Conservation (phyloP, 2,329 filamentous ascomycete genomes). For the Zymoseptoria tritici region DNA sequence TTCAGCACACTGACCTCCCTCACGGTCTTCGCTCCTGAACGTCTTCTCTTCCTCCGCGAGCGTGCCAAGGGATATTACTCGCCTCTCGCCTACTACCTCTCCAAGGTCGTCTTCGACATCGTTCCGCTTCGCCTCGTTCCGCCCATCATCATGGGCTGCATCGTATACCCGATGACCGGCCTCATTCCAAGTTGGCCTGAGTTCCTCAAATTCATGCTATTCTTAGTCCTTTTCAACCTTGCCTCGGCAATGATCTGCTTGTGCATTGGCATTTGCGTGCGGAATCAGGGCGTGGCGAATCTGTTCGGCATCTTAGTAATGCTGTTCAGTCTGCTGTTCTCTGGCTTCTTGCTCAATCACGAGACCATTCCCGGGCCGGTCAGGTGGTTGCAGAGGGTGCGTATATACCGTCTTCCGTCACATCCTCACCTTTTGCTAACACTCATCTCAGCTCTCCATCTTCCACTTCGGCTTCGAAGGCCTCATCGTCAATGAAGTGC, state of each 20-base stretch:
- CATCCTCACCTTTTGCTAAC: slow-evolving; percentile 21
- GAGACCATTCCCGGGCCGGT: slow-evolving; percentile 81
- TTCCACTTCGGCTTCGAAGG: slow-evolving; percentile 98
- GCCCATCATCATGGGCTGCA: slow-evolving; percentile 88
- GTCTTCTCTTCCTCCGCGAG: slow-evolving; percentile 85
- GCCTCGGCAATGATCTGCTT: slow-evolving; percentile 89
- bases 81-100: slow-evolving; percentile 85
- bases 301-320: slow-evolving; percentile 91
- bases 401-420: slow-evolving; percentile 24
- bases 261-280: slow-evolving; percentile 93
- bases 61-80: slow-evolving; percentile 95
- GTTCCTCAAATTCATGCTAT: slow-evolving; percentile 85
- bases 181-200: slow-evolving; percentile 72
- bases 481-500: slow-evolving; percentile 93
- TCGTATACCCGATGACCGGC: slow-evolving; percentile 97
- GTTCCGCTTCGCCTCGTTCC: slow-evolving; percentile 89
- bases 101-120: slow-evolving; percentile 98
- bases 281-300: slow-evolving; percentile 84
- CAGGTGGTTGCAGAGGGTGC: slow-evolving; percentile 77
- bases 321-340: slow-evolving; percentile 93
- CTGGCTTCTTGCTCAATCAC: slow-evolving; percentile 87
- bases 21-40: slow-evolving; percentile 85
- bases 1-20: slow-evolving; percentile 93
- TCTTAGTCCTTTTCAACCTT: slow-evolving; percentile 91
- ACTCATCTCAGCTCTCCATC: slow-evolving; percentile 61